These are phyloP conservation scores for Somion occarium DNA, from an alignment of 1,284 basidiomycete species.

Conservation along the genomic window DNA sequence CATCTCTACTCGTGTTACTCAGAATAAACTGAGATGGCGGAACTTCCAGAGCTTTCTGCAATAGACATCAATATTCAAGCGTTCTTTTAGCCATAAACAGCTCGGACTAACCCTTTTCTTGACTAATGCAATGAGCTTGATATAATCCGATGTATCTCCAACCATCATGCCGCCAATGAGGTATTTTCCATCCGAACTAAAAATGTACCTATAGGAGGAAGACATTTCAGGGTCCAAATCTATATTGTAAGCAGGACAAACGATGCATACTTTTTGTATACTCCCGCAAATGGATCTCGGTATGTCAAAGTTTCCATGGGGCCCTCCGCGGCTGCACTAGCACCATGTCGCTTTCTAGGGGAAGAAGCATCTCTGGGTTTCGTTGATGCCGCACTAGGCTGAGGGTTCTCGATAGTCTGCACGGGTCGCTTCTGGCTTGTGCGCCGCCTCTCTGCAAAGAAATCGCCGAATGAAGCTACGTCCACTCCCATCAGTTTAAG, in stretches of 20 bases:
- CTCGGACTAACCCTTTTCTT: conserved; percentile 55
- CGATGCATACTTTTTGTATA: conserved; percentile 61
- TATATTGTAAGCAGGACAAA: neutral
- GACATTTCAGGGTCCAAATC: neutral
- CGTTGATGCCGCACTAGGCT: conserved; percentile 8
- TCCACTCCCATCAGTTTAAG: conserved; percentile 75
- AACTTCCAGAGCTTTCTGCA: conserved; percentile 57
- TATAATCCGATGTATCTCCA: conserved; percentile 68
- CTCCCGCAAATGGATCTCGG: conserved; percentile 64
- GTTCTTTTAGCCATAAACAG: conserved; percentile 3
- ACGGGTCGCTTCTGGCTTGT: conserved; percentile 9
- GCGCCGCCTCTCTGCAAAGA: conserved; percentile 56
- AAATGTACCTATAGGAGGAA: conserved; percentile 65
- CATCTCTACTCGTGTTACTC: conserved; percentile 46
- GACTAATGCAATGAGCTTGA: conserved; percentile 66
- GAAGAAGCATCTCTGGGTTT: conserved; percentile 19
- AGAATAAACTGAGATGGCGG: conserved; percentile 67
- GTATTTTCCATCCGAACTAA: conserved; percentile 71
- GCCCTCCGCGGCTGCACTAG: conserved; percentile 30
- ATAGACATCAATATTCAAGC: neutral
- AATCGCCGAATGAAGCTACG: conserved; percentile 73
- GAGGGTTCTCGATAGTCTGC: conserved; percentile 8
- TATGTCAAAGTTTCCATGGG: conserved; percentile 64
- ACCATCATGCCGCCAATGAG: conserved; percentile 81
- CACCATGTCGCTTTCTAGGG: conserved; percentile 24